phyloP scores from a whole-genome alignment of 352 stramenopile genomes.

The Phytophthora nicotianae region DNA sequence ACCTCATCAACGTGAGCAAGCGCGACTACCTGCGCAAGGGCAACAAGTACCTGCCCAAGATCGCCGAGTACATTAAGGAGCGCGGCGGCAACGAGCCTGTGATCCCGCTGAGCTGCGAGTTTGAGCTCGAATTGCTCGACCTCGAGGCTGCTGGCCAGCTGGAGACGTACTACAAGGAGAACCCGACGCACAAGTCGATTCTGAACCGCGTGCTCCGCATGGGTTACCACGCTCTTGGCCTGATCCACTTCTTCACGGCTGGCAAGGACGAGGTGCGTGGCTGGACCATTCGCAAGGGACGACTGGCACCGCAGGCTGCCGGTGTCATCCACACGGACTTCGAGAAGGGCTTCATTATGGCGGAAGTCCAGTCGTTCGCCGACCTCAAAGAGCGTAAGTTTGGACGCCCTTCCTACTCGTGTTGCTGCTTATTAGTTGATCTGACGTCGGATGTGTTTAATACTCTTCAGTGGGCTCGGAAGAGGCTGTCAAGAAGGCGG shows the following conservation, averaged over 20 bases:
- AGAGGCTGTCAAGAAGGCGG: conserved; percentile 90
- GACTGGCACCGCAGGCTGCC: conserved; percentile 96
- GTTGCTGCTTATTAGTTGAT: conserved; percentile 3
- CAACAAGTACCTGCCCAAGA: conserved; percentile 98
- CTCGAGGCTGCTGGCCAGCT: conserved; percentile 68
- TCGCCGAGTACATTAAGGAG: conserved; percentile 96
- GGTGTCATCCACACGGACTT: conserved; percentile 99
- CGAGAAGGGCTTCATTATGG: conserved; percentile 99
- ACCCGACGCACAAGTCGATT: conserved; percentile 89
- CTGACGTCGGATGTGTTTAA: conserved; percentile 16
- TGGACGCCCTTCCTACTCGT: conserved; percentile 1
- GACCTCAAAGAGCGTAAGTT: conserved; percentile 90
- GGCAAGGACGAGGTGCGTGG: conserved; percentile 98
- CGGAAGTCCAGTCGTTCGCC: conserved; percentile 89
- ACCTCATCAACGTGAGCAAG: conserved; percentile 99
- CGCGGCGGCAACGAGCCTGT: conserved; percentile 96
- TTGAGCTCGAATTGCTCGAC: conserved; percentile 95
- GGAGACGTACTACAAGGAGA: conserved; percentile 77
- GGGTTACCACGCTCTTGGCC: conserved; percentile 97
- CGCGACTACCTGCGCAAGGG: conserved; percentile 98
- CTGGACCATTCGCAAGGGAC: conserved; percentile 99
- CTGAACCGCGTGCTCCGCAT: conserved; percentile 98
- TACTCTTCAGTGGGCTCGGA: conserved; percentile 67
- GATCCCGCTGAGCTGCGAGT: conserved; percentile 98
- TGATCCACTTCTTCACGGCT: conserved; percentile 99